These are phyloP conservation scores for Obba rivulosa DNA, from an alignment of 768 basidiomycete species.

Conservation along the genomic window DNA sequence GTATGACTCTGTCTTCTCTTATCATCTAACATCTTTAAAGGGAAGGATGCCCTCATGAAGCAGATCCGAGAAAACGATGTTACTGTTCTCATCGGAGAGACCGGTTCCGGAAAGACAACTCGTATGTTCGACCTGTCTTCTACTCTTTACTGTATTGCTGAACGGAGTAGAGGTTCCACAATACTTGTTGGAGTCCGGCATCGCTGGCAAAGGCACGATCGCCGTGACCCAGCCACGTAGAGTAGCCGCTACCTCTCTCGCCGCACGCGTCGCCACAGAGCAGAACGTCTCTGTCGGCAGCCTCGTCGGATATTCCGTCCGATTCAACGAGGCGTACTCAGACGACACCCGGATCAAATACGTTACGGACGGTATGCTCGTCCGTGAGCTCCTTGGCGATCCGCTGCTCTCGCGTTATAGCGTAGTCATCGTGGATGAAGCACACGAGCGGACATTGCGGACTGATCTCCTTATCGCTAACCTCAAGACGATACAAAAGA, in stretches of 20 bases:
- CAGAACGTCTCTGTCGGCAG: constrained; percentile 67
- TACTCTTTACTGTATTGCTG: background rate
- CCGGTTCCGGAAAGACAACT: constrained; percentile 97
- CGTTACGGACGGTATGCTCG: constrained; percentile 96
- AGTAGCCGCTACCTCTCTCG: constrained; percentile 95
- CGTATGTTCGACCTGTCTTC: constrained; percentile 52
- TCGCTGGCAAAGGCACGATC: constrained; percentile 68
- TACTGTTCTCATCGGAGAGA: constrained; percentile 90
- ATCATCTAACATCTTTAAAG: constrained; percentile 31
- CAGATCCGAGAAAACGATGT: constrained; percentile 77
- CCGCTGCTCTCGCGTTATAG: constrained; percentile 74
- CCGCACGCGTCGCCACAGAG: constrained; percentile 83
- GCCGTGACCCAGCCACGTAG: constrained; percentile 93
- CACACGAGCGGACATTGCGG: constrained; percentile 91
- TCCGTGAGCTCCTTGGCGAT: constrained; percentile 85
- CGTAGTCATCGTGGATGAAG: constrained; percentile 91
- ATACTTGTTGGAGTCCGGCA: constrained; percentile 81
- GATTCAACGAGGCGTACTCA: constrained; percentile 83
- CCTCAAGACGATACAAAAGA: constrained; percentile 73
- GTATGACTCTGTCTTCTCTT: background rate
- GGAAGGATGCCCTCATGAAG: constrained; percentile 67
- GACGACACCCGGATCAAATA: constrained; percentile 86
- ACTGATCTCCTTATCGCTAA: constrained; percentile 93
- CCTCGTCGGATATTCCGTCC: constrained; percentile 89
- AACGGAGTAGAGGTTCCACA: constrained; percentile 81